Evolutionary conservation across 2,329 filamentous ascomycete genomes (phyloP).

Genomic region (Talaromyces marneffei): DNA sequence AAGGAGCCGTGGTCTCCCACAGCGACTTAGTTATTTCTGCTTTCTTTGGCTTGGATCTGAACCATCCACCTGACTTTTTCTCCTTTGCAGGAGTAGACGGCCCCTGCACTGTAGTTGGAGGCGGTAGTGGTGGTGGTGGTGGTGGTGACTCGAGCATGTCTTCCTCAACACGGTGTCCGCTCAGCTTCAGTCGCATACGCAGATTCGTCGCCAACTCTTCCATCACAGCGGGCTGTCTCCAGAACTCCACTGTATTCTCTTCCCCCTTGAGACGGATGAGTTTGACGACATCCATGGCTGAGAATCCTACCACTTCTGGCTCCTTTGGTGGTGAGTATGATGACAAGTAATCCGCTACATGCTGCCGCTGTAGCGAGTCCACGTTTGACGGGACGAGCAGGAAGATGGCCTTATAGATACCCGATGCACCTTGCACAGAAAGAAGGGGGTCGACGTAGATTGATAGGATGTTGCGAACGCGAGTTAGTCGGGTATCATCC

Average conservation of each 20-base stretch:
- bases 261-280: conserved; percentile 36
- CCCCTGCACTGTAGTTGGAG: background rate
- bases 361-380: conserved; percentile 22
- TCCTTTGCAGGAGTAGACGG: background rate
- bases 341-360: conserved; percentile 2
- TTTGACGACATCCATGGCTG: conserved; percentile 34
- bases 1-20: conserved; percentile 7
- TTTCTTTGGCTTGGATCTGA: conserved; percentile 4
- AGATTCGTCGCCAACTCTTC: conserved; percentile 35
- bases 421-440: conserved; percentile 34
- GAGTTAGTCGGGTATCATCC: conserved; percentile 34
- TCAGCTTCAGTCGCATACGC: conserved; percentile 23
- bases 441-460: conserved; percentile 39
- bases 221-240: conserved; percentile 37
- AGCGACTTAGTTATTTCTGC: conserved; percentile 17
- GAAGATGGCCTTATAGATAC: conserved; percentile 40
- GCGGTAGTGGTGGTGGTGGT: background rate
- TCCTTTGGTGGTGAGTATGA: conserved; percentile 17
- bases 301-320: conserved; percentile 36
- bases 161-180: conserved; percentile 19
- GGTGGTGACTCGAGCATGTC: background rate
- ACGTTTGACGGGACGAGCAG: conserved; percentile 43
- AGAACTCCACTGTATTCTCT: conserved; percentile 40
- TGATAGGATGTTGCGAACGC: conserved; percentile 36
- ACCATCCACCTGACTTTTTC: conserved; percentile 8